Conservation (phyloP, 495 filamentous ascomycete species). For the Trichoderma virens region DNA sequence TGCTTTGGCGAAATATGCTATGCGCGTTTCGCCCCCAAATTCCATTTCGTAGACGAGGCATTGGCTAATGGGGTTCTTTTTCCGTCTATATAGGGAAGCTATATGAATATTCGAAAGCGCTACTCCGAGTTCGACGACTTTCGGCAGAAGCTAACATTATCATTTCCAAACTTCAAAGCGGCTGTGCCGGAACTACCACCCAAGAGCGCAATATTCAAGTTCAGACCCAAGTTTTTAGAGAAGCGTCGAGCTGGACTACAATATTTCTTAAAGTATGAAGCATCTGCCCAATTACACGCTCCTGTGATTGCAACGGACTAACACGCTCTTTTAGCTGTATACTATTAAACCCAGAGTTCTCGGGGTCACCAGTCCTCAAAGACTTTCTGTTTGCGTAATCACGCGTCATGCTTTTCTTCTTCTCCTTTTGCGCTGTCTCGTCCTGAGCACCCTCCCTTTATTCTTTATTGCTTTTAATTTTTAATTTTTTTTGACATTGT, state of each 20-base stretch:
- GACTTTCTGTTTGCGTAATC: constrained; percentile 49
- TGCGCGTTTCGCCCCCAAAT: no score
- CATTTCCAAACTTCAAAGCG: constrained; percentile 47
- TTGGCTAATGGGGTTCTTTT: no score
- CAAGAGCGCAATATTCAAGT: constrained; percentile 47
- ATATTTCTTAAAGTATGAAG: constrained; percentile 49
- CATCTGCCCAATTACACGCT: not conserved
- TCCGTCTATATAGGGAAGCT: constrained; percentile 34
- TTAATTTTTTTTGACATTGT: not conserved
- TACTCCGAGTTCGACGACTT: constrained; percentile 54
- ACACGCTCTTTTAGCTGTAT: constrained; percentile 36
- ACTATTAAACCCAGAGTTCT: constrained; percentile 49
- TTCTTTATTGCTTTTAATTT: no score
- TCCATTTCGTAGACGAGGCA: no score
- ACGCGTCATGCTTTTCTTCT: not conserved
- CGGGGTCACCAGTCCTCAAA: constrained; percentile 46
- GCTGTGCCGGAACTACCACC: constrained; percentile 49
- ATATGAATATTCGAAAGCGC: constrained; percentile 48
- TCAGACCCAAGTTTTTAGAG: constrained; percentile 44
- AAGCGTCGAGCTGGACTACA: constrained; percentile 44
- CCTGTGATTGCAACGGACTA: constrained; percentile 11
- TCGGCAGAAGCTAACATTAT: constrained; percentile 38
- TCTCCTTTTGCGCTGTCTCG: no score
- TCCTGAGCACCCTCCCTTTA: no score
- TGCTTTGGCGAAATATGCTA: not conserved